Evolutionary conservation across 345 rosid genomes (phyloP).

Genomic region (Heritiera littoralis): DNA sequence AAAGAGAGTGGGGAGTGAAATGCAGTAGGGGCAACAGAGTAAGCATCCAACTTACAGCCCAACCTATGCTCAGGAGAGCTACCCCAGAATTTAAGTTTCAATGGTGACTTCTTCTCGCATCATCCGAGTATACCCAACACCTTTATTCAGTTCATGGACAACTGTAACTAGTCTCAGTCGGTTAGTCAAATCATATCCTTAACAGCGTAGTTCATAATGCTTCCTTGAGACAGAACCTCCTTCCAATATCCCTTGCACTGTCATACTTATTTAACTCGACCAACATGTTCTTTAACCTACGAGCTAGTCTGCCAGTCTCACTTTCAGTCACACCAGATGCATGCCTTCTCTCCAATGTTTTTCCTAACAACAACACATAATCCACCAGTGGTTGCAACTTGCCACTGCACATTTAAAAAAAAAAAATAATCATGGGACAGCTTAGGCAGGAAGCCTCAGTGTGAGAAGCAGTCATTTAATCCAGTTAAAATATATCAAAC

Average conservation of each 20-base stretch:
- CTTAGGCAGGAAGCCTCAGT: background rate
- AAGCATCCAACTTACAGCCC: background rate
- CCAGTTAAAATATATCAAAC: background rate
- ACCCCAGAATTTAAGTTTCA: background rate
- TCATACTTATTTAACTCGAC: constrained; percentile 90
- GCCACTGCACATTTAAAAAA: constrained; percentile 42
- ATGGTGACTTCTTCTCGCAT: background rate
- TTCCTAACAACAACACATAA: constrained; percentile 53
- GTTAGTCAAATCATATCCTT: background rate
- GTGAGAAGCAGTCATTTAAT: background rate
- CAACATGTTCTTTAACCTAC: constrained; percentile 77
- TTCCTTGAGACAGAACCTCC: constrained; percentile 72
- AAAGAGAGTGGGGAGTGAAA: background rate
- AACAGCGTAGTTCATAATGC: constrained; percentile 51
- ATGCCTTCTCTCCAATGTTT: constrained; percentile 57
- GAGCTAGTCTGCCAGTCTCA: constrained; percentile 73
- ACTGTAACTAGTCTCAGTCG: background rate
- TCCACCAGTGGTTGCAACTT: constrained; percentile 87
- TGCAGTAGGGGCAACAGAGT: background rate
- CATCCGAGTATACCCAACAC: background rate
- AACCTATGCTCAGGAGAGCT: background rate
- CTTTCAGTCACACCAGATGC: constrained; percentile 48
- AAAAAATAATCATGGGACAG: background rate
- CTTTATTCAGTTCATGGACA: background rate
- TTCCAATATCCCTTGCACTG: constrained; percentile 67